Evolutionary conservation across 768 basidiomycete species (phyloP).

Genomic region (Hericium rajendrae): DNA sequence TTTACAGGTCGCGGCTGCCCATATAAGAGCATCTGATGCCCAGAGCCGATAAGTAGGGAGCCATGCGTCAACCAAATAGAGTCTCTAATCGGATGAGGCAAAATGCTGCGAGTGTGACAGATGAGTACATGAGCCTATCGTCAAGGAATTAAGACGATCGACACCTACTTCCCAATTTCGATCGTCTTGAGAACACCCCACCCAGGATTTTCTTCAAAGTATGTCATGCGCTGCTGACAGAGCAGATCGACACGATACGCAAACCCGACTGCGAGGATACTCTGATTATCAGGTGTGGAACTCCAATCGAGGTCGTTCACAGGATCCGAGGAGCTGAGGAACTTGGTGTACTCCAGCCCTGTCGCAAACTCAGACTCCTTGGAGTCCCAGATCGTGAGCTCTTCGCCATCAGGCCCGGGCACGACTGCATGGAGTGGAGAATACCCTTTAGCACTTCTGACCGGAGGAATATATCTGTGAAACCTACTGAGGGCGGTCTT

Average conservation of each 20-base stretch:
- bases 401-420: slow-evolving; percentile 47
- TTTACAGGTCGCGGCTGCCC: slow-evolving; percentile 32
- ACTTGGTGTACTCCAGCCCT: slow-evolving; percentile 67
- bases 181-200: slow-evolving; percentile 69
- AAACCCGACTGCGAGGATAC: slow-evolving; percentile 87
- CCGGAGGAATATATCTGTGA: not conserved
- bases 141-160: too few relatives aligned
- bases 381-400: slow-evolving; percentile 95
- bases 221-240: slow-evolving; percentile 89
- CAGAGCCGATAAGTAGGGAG: slow-evolving; percentile 70
- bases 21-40: slow-evolving; percentile 77
- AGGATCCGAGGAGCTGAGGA: slow-evolving; percentile 40
- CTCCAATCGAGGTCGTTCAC: slow-evolving; percentile 90
- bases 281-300: slow-evolving; percentile 81
- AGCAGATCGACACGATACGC: slow-evolving; percentile 69
- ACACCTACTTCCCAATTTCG: slow-evolving; percentile 57
- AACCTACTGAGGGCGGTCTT: slow-evolving; percentile 79
- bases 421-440: slow-evolving; percentile 39
- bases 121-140: too few relatives aligned
- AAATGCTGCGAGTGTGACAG: slow-evolving; percentile 22
- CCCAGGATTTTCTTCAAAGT: slow-evolving; percentile 73
- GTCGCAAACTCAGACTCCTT: slow-evolving; percentile 89
- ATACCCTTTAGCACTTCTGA: not conserved
- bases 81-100: slow-evolving; percentile 73
- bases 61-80: slow-evolving; percentile 89